Base-by-base conservation (phyloP, 768 basidiomycete genomes). In the Gloeopeniophorella convolvens region DNA sequence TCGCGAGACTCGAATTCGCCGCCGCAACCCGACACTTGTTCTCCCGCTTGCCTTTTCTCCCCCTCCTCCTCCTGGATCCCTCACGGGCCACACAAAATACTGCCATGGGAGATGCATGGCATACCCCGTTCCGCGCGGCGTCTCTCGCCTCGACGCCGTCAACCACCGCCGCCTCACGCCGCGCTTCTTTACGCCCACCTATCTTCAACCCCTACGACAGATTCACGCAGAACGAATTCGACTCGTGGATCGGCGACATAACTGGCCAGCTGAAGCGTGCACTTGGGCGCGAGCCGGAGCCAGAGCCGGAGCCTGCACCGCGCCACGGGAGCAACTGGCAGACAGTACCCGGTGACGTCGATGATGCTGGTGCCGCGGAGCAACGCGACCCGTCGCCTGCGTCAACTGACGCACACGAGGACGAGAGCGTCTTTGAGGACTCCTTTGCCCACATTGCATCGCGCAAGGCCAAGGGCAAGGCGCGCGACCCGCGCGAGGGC, bases 171-270 rank as follows among this genome's bases (percentile, higher is more conserved):
- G 20, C 36, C 2, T 32, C 48, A 21, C 11, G 41, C 13, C 55
- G 50, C 46, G 34, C 45, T 31, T 42, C 50, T 26, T 58, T 61
- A 16, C 71, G 72, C 16, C 66, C 79, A 5, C 83, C 84, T 16
- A 74, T 84, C 45, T 65, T 77, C 45, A 87, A 87, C 59, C 85
- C 85, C 1, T 87, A 80, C 62, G 83, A 86, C 63, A 82, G 81
- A 63, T 83, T 87, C 63, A 72, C 81, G 1, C 73, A 79, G 60
- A 67, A 70, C 1, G 77, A 85, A 55, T 87, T 85, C 58, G 83
- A 86, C 70, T 69, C 73, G 61, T 87, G 80, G 79, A 81, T 87
- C 58, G 74, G 71, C 57, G 80, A 73, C 59, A 74, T 87, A 36
- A 84, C 80, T 0, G 64, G 71, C 52, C 69, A 77, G 43, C 66